phyloP scores from a whole-genome alignment of 371 early-diverging fungal species.

The Mucor racemosus region DNA sequence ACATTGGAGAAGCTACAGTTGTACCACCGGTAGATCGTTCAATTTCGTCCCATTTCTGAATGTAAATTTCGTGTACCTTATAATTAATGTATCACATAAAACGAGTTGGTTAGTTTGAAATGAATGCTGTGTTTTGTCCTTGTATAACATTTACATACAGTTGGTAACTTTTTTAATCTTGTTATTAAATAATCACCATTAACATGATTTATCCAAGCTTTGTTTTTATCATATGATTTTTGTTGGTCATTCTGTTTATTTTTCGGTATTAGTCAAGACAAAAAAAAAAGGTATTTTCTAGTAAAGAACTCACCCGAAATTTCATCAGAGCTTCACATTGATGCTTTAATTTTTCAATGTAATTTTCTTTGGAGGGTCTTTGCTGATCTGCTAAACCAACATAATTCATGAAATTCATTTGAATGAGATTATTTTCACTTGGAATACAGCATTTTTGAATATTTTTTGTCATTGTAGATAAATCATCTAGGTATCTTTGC shows the following conservation, averaged over 20 bases:
- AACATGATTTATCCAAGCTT: conserved; percentile 24
- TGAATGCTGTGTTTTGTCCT: not conserved
- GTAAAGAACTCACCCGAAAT: conserved; percentile 18
- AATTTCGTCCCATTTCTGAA: conserved; percentile 38
- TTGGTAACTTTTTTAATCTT: conserved; percentile 26
- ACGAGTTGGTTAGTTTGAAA: not conserved
- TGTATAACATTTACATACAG: conserved; percentile 15
- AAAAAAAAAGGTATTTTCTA: too few species aligned
- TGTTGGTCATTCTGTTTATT: conserved; percentile 27
- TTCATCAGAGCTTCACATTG: conserved; percentile 19
- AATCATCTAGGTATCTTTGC: conserved; percentile 17
- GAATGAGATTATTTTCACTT: conserved; percentile 14
- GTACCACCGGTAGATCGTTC: conserved; percentile 23
- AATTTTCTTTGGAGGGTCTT: conserved; percentile 8
- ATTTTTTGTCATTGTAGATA: conserved; percentile 11
- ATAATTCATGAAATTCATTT: conserved; percentile 23
- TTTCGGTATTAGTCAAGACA: too few species aligned
- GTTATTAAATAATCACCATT: conserved; percentile 27
- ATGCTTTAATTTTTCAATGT: conserved; percentile 14
- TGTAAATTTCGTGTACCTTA: conserved; percentile 26
- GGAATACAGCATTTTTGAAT: conserved; percentile 10
- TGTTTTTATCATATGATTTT: conserved; percentile 22
- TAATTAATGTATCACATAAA: conserved; percentile 4
- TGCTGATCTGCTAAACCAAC: conserved; percentile 18
- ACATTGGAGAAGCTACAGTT: conserved; percentile 24